Conservation (phyloP, 257 asterid genomes). For the Voacanga thouarsii region DNA sequence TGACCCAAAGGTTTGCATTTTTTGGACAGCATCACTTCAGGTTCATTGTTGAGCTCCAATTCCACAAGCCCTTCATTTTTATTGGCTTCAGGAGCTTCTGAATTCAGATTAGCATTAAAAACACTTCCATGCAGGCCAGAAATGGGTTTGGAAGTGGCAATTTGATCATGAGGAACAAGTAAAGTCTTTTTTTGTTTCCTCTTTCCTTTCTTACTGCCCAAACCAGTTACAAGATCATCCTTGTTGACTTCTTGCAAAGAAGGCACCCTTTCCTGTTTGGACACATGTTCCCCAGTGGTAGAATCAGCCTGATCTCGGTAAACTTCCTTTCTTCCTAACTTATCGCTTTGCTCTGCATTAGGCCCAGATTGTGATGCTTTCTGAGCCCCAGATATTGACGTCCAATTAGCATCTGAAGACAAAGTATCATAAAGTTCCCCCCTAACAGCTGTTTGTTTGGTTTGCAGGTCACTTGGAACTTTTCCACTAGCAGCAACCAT, state of each 20-base stretch:
- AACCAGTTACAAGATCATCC: neutral
- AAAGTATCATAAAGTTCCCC: constrained; percentile 1
- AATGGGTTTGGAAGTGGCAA: neutral
- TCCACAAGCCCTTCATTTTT: constrained; percentile 13
- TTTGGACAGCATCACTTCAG: constrained; percentile 16
- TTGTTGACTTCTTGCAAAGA: constrained; percentile 18
- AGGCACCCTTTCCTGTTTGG: constrained; percentile 13
- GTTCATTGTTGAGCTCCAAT: constrained; percentile 17
- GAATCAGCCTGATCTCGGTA: constrained; percentile 16
- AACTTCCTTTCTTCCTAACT: constrained; percentile 18
- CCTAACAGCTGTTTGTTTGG: neutral
- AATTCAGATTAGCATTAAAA: constrained; percentile 4
- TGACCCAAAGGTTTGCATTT: constrained; percentile 4
- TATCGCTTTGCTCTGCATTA: constrained; percentile 16
- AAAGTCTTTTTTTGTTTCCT: constrained; percentile 14
- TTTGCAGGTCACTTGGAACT: constrained; percentile 12
- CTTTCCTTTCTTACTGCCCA: constrained; percentile 14
- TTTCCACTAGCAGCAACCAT: constrained; percentile 13
- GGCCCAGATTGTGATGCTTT: constrained; percentile 18
- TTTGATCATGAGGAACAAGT: constrained; percentile 10
- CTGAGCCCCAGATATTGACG: neutral
- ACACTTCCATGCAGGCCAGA: neutral
- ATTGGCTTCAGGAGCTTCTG: constrained; percentile 12
- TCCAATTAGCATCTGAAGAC: neutral
- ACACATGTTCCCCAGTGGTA: constrained; percentile 18